Conservation (phyloP, 2,329 filamentous ascomycete genomes). For the Xylariomycetidae sp. region DNA sequence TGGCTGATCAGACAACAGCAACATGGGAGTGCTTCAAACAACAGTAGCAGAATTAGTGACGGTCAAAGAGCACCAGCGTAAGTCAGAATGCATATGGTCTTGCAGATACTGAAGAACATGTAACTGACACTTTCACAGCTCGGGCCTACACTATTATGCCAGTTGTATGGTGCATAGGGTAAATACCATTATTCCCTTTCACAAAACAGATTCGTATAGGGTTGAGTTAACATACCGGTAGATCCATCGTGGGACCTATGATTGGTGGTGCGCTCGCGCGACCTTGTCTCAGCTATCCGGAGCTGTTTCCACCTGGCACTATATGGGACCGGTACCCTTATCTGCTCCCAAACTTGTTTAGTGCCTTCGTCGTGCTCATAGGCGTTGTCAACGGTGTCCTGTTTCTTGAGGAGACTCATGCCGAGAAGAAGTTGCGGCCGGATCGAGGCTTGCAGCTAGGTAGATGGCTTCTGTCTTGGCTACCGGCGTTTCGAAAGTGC, state of each 20-base stretch:
- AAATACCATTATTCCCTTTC: conserved; percentile 44
- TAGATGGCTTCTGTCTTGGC: conserved; percentile 56
- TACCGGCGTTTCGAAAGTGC: conserved; percentile 33
- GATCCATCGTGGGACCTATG: conserved; percentile 86
- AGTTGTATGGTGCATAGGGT: conserved; percentile 95
- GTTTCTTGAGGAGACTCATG: conserved; percentile 88
- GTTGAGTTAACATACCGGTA: conserved; percentile 34
- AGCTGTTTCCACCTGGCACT: conserved; percentile 64
- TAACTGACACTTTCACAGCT: conserved; percentile 45
- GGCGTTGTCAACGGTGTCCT: conserved; percentile 62
- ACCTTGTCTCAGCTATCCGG: conserved; percentile 78
- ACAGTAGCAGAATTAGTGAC: conserved; percentile 93
- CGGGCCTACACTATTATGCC: conserved; percentile 97
- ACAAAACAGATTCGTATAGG: conserved; percentile 1
- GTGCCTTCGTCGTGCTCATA: conserved; percentile 58
- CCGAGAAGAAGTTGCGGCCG: conserved; percentile 68
- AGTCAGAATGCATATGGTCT: conserved; percentile 34
- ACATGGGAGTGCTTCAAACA: conserved; percentile 92
- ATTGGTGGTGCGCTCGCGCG: conserved; percentile 87
- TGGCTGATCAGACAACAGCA: conserved; percentile 46
- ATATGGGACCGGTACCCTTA: conserved; percentile 88
- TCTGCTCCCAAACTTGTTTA: conserved; percentile 53
- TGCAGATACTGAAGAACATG: no score
- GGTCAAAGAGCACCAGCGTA: conserved; percentile 87
- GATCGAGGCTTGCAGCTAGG: conserved; percentile 77